These are phyloP conservation scores for Chlorella vulgaris DNA, from an alignment of 139 green algal species.

Conservation along the genomic window DNA sequence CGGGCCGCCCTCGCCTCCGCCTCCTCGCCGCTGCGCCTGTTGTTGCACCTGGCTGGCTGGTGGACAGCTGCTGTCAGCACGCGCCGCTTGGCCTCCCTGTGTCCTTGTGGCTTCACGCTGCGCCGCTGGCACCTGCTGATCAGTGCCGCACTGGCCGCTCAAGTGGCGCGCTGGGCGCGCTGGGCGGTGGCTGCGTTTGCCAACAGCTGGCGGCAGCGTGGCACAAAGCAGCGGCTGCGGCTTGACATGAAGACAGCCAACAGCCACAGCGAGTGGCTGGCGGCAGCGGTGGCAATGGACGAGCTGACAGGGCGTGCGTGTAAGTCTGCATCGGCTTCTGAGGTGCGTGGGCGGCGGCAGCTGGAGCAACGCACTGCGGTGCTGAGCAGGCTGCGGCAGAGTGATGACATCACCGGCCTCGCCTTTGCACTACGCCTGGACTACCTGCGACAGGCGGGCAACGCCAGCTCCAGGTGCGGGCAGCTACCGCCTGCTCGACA, in stretches of 20 bases:
- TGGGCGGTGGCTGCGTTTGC: not conserved
- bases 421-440: slow-evolving; percentile 13
- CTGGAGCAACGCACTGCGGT: not conserved
- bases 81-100: too few species aligned
- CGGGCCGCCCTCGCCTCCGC: too few species aligned
- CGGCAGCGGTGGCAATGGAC: slow-evolving; percentile 54
- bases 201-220: too few species aligned
- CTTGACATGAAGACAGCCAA: too few species aligned
- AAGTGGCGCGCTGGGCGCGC: not conserved
- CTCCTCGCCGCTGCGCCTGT: too few species aligned
- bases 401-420: not conserved
- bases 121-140: slow-evolving; percentile 27
- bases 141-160: not conserved
- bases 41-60: slow-evolving; percentile 9
- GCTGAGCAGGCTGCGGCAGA: not conserved
- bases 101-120: not conserved
- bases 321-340: slow-evolving; percentile 3
- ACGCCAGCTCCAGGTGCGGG: not conserved
- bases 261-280: slow-evolving; percentile 68
- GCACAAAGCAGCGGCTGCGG: too few species aligned
- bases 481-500: too few species aligned
- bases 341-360: slow-evolving; percentile 1
- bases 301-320: slow-evolving; percentile 39
- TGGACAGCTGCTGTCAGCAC: too few species aligned
- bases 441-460: slow-evolving; percentile 20